Base-by-base conservation (phyloP, 2,329 filamentous ascomycete species). In the Elsinoe australis region DNA sequence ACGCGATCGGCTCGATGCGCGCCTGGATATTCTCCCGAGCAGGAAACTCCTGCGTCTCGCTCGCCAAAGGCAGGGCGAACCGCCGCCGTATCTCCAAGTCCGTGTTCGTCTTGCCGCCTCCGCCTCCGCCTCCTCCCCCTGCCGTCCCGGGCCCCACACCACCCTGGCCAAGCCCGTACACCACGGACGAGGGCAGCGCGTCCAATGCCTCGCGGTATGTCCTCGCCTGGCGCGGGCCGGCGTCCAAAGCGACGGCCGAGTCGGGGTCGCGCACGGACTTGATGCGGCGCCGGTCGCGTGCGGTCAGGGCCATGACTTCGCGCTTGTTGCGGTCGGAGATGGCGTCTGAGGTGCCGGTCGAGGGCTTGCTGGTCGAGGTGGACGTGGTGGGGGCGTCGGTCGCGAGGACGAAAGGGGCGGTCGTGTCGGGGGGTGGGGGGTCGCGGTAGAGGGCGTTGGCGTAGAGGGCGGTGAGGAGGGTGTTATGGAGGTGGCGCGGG, bases 301-400 rank as follows among this genome's bases (percentile, higher is more conserved):
- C 69, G 38, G 74, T 75, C 35, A 82, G 60, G 49, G 75, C 71
- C 79, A 82, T 83, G 10, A 81, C 71, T 64, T 83, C 79, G 21
- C 71, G 71, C 64, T 81, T 82, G 42, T 82, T 63, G 53, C 79
- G 64, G 61, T 81, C 78, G 59, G 82, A 79, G 33, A 73, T 73
- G 48, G 75, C 75, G 67, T 82, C 78, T 39, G 76, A 76, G 15
- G 73, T 72, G 26, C 61, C 60, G 26, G 70, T 67, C 10, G 72
- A 71, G n/a, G 57, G 56, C 32, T 33, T 49, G 2, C 39, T 19
- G 3, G 58, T 55, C 29, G 53, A 54, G 3, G 86, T 83, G 12
- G 85, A 88, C 45, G 79, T 74, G 32, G 68, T 81, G 41, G 79
- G 80, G 14, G 90, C 95, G 53, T 92, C 90, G 53, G 77, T 79